A percentile compares a stretch with the other conserved stretches of the same genome.
Evolutionary conservation across 169 alveolate species (phyloP).

Genomic region (Haemoproteus tartakovskyi): DNA sequence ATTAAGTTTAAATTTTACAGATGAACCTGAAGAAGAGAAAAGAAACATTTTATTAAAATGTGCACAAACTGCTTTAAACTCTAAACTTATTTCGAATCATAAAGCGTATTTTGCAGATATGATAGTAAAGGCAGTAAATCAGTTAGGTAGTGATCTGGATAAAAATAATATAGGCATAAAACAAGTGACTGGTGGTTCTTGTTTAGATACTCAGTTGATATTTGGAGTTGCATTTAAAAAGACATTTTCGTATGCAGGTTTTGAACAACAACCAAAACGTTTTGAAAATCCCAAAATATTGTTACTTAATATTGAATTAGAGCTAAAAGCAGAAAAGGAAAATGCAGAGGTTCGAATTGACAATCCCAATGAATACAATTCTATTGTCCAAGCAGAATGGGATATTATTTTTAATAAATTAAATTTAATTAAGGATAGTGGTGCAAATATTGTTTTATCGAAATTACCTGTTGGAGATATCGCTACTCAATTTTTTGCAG

Average conservation of each 20-base stretch:
- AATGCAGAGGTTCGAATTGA: slow-evolving; percentile 96
- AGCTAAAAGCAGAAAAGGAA: slow-evolving; percentile 97
- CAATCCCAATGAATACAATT: slow-evolving; percentile 90
- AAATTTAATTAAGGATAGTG: slow-evolving; percentile 88
- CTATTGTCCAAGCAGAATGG: slow-evolving; percentile 99
- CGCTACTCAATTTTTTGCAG: slow-evolving; percentile 99
- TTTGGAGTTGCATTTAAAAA: slow-evolving; percentile 98
- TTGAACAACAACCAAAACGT: slow-evolving; percentile 96
- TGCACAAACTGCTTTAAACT: slow-evolving; percentile 97
- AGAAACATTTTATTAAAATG: slow-evolving; percentile 89
- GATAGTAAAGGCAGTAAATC: slow-evolving; percentile 95
- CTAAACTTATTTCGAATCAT: slow-evolving; percentile 92
- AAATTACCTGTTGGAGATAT: slow-evolving; percentile 98
- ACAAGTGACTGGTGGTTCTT: slow-evolving; percentile 96
- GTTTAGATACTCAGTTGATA: slow-evolving; percentile 88
- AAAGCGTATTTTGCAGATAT: slow-evolving; percentile 92
- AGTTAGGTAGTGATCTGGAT: slow-evolving; percentile 90
- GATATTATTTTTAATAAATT: slow-evolving; percentile 92
- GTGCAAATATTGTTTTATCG: slow-evolving; percentile 92
- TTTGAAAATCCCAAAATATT: slow-evolving; percentile 92
- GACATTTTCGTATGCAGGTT: slow-evolving; percentile 99
- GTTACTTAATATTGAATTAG: slow-evolving; percentile 93
- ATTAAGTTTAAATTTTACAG: slow-evolving; percentile 71
- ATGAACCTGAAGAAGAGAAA: slow-evolving; percentile 80
- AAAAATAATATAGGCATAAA: slow-evolving; percentile 94